A percentile compares a stretch with the other conserved stretches of the same genome.
phyloP scores from a whole-genome alignment of 2,329 filamentous ascomycete species.

The Stachybotrys elegans region DNA sequence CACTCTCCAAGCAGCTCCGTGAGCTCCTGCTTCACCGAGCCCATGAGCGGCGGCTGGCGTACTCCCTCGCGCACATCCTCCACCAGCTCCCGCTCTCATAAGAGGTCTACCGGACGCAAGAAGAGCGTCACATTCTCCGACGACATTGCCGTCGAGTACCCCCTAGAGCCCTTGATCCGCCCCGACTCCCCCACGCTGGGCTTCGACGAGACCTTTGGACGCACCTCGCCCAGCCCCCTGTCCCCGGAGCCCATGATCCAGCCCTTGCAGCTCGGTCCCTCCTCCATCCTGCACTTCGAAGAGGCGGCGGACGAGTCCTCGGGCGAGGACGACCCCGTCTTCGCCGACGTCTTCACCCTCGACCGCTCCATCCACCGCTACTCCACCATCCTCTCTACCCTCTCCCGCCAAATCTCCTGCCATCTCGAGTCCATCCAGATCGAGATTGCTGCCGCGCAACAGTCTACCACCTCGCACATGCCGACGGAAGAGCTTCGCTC shows the following conservation, averaged over 20 bases:
- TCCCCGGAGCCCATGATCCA: conserved; percentile 3
- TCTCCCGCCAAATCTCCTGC: conserved; percentile 43
- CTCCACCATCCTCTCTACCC: conserved; percentile 39
- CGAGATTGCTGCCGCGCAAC: conserved; percentile 25
- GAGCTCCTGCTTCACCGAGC: no score
- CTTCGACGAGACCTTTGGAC: conserved; percentile 38
- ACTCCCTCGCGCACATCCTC: conserved; percentile 6
- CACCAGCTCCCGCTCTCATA: background rate
- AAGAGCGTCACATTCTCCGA: conserved; percentile 35
- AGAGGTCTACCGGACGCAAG: conserved; percentile 21
- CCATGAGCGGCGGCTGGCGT: conserved; percentile 40
- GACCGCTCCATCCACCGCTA: conserved; percentile 43
- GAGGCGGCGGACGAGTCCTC: background rate
- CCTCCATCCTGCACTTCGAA: conserved; percentile 7
- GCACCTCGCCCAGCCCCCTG: conserved; percentile 14
- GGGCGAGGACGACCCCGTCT: conserved; percentile 7
- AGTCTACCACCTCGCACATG: conserved; percentile 12
- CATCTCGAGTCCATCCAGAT: conserved; percentile 43
- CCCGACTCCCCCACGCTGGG: conserved; percentile 58
- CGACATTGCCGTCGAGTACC: no score
- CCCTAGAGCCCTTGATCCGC: conserved; percentile 47
- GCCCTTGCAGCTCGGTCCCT: conserved; percentile 6
- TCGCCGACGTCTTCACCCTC: conserved; percentile 32
- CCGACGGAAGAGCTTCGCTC: conserved; percentile 29
- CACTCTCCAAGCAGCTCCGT: conserved; percentile 43